A percentile compares a stretch with the other conserved stretches of the same genome.
These are phyloP conservation scores for Elsinoe arachidis DNA, from an alignment of 2,329 filamentous ascomycete species.

Conservation along the genomic window DNA sequence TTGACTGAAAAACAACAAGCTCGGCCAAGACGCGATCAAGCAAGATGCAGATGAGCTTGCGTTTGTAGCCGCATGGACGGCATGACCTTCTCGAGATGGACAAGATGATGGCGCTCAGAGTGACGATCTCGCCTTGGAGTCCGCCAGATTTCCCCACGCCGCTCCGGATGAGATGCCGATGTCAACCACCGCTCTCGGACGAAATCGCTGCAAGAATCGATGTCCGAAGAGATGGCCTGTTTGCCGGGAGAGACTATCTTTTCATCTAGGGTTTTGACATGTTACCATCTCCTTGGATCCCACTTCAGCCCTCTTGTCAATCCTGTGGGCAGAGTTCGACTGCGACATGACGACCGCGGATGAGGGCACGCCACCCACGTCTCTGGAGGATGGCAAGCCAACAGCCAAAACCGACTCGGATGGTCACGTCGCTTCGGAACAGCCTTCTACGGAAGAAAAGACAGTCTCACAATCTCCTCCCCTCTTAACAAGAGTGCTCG, in stretches of 20 bases:
- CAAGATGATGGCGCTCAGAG: background rate
- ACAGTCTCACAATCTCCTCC: background rate
- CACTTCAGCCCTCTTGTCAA: background rate
- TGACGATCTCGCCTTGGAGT: background rate
- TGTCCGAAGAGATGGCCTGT: background rate
- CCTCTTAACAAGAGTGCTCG: constrained; percentile 21
- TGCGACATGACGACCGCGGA: constrained; percentile 4
- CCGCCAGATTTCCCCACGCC: constrained; percentile 7
- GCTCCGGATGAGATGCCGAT: constrained; percentile 2
- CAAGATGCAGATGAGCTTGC: background rate
- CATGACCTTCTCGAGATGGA: constrained; percentile 2
- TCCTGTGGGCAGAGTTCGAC: background rate
- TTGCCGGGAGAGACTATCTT: background rate
- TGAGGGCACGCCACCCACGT: background rate
- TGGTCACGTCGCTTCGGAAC: background rate
- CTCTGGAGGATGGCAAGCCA: background rate
- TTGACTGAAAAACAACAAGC: background rate
- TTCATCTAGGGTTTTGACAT: background rate
- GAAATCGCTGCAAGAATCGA: constrained; percentile 1
- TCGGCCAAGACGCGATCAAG: background rate
- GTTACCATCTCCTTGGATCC: background rate
- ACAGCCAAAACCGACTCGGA: background rate
- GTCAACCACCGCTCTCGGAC: constrained; percentile 6
- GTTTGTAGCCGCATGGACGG: background rate
- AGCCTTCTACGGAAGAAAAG: constrained; percentile 6